Conservation (phyloP, 2,329 filamentous ascomycete species). For the Teratosphaeriaceae sp. region DNA sequence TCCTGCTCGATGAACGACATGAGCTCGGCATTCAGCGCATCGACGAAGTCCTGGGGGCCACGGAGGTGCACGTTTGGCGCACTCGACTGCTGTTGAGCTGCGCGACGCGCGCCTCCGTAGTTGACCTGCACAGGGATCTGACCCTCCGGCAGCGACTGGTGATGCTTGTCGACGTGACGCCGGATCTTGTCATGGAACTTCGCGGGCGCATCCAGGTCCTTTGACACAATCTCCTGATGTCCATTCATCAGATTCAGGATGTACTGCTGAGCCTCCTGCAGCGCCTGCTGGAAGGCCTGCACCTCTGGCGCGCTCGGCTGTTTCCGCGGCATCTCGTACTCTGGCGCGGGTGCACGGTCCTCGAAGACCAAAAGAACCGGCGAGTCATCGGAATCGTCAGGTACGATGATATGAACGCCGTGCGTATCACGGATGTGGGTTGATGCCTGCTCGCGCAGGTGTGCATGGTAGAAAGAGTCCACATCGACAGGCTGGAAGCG, state of each 20-base stretch:
- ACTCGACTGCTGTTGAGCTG: constrained; percentile 41
- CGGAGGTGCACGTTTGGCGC: constrained; percentile 57
- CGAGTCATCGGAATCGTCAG: constrained; percentile 53
- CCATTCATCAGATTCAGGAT: constrained; percentile 48
- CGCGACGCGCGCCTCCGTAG: constrained; percentile 40
- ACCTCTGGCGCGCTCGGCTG: constrained; percentile 50
- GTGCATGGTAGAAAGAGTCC: constrained; percentile 73
- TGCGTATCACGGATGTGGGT: constrained; percentile 59
- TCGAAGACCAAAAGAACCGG: constrained; percentile 69
- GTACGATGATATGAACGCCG: constrained; percentile 68
- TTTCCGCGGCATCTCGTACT: constrained; percentile 50
- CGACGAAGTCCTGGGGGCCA: constrained; percentile 67
- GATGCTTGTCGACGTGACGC: constrained; percentile 52
- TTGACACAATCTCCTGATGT: constrained; percentile 49
- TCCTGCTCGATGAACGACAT: constrained; percentile 76
- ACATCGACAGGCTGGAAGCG: constrained; percentile 61
- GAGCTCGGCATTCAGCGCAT: constrained; percentile 66
- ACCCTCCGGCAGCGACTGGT: constrained; percentile 41
- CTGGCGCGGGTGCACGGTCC: constrained; percentile 48
- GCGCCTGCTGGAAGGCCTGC: constrained; percentile 49
- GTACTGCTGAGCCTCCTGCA: constrained; percentile 53
- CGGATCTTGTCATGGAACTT: constrained; percentile 60
- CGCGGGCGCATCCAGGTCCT: constrained; percentile 47
- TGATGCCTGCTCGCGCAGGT: constrained; percentile 59
- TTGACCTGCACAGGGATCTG: constrained; percentile 52